phyloP scores from a whole-genome alignment of 352 stramenopile species.

The Phytophthora sojae region DNA sequence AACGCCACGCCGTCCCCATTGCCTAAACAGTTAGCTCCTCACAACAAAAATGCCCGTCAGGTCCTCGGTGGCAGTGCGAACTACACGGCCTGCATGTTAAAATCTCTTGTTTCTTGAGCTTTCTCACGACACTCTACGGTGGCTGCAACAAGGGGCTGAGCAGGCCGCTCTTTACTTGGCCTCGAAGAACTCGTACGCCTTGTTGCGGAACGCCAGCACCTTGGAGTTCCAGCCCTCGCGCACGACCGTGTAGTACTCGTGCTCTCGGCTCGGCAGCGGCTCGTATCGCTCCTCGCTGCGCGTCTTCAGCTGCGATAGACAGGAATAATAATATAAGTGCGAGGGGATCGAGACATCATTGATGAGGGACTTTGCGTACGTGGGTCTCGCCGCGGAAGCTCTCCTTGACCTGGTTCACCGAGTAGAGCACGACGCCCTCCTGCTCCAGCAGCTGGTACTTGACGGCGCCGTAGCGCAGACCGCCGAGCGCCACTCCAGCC shows the following conservation, averaged over 20 bases:
- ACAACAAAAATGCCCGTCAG: background rate
- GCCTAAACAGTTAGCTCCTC: constrained; percentile 20
- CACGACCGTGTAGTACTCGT: constrained; percentile 85
- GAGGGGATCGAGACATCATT: background rate
- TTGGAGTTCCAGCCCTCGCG: constrained; percentile 78
- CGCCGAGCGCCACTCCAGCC: constrained; percentile 65
- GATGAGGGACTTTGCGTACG: constrained; percentile 16
- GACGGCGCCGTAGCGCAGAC: constrained; percentile 68
- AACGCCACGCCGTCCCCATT: constrained; percentile 49
- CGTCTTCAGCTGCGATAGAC: constrained; percentile 29
- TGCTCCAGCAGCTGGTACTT: constrained; percentile 80
- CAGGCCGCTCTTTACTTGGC: constrained; percentile 32
- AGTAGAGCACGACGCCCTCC: constrained; percentile 77
- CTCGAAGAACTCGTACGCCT: constrained; percentile 60
- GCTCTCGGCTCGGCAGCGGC: constrained; percentile 69
- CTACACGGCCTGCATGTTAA: constrained; percentile 27
- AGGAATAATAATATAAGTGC: constrained; percentile 5
- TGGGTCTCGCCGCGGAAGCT: constrained; percentile 48
- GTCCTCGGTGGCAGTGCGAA: constrained; percentile 6
- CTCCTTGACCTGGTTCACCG: constrained; percentile 67
- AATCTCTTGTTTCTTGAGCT: constrained; percentile 20
- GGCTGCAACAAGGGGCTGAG: background rate
- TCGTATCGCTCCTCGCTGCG: constrained; percentile 62
- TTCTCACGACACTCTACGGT: background rate
- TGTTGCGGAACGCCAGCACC: constrained; percentile 70